phyloP scores from a whole-genome alignment of 805 yeast species.

The Saccharomycopsis vini region DNA sequence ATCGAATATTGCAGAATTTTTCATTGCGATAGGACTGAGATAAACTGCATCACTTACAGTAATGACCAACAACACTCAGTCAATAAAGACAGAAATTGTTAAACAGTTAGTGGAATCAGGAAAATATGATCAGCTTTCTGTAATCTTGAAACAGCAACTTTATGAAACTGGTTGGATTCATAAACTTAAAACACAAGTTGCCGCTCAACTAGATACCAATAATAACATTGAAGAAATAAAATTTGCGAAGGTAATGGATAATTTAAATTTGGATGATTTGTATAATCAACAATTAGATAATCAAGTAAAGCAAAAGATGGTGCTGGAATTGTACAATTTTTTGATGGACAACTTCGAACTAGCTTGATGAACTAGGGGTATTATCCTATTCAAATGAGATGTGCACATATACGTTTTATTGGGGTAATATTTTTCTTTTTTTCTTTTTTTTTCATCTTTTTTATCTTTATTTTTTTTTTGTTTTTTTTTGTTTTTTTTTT shows the following conservation, averaged over 20 bases:
- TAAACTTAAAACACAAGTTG: slow-evolving; percentile 39
- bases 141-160: slow-evolving; percentile 51
- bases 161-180: slow-evolving; percentile 84
- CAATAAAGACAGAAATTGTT: slow-evolving; percentile 53
- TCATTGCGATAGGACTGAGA: no score
- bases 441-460: no score
- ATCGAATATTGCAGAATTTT: background rate
- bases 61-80: slow-evolving; percentile 21
- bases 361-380: background rate
- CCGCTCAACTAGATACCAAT: slow-evolving; percentile 2
- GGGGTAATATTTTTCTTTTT: background rate
- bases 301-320: slow-evolving; percentile 4
- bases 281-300: slow-evolving; percentile 12
- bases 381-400: no score
- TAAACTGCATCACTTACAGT: no score
- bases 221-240: slow-evolving; percentile 3
- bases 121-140: slow-evolving; percentile 67
- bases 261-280: slow-evolving; percentile 14
- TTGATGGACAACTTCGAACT: slow-evolving; percentile 17
- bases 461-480: no score
- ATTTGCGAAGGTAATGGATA: slow-evolving; percentile 12
- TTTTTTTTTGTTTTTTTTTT: no score
- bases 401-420: background rate
- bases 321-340: slow-evolving; percentile 10
- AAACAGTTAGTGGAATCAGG: slow-evolving; percentile 67